Evolutionary conservation across 139 green algal species (phyloP).

Genomic region (Coccomyxa sp.): DNA sequence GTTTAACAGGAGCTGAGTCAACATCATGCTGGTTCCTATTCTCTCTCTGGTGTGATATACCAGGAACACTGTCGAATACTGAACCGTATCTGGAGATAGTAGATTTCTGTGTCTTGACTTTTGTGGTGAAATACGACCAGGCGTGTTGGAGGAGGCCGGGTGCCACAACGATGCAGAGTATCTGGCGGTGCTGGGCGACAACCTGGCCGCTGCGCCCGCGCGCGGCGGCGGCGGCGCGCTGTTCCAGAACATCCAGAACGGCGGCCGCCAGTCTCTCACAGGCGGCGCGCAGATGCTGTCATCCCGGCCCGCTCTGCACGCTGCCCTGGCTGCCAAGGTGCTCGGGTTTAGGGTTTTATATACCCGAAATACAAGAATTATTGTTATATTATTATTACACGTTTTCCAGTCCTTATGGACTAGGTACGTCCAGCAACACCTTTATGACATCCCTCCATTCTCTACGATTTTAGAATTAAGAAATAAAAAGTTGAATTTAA

Average conservation of each 20-base stretch:
- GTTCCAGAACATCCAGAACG: not conserved
- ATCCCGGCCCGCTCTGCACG: not conserved
- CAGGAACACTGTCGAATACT: no score
- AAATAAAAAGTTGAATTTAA: not conserved
- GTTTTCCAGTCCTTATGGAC: no score
- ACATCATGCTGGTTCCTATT: no score
- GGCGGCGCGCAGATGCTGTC: not conserved
- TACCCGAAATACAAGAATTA: no score
- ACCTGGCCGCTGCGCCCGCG: not conserved
- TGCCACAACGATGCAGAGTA: not conserved
- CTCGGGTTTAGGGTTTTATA: no score
- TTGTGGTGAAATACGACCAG: not conserved
- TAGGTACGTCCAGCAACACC: not conserved
- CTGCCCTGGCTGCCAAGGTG: not conserved
- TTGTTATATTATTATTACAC: no score
- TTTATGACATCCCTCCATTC: not conserved
- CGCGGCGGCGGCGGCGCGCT: not conserved
- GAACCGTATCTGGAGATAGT: no score
- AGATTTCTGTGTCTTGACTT: not conserved
- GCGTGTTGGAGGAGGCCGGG: not conserved
- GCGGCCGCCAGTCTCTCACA: not conserved
- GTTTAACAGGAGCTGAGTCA: no score
- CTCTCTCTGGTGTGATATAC: no score
- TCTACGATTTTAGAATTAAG: not conserved
- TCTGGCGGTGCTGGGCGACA: not conserved